phyloP scores from a whole-genome alignment of 2,329 filamentous ascomycete species.

The Pleurostoma richardsiae region DNA sequence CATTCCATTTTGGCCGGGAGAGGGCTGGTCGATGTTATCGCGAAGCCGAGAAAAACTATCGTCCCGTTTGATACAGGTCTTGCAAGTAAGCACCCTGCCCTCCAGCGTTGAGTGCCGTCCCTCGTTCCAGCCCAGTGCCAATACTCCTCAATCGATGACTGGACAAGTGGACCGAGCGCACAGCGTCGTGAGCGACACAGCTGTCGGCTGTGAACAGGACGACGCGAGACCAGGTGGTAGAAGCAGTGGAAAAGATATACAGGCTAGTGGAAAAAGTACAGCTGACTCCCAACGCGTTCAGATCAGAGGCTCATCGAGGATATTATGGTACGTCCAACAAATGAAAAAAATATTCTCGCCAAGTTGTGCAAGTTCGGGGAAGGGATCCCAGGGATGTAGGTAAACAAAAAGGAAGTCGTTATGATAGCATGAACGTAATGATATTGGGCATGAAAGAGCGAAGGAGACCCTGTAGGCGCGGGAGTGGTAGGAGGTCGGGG shows the following conservation, averaged over 20 bases:
- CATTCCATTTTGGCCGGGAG: conserved; percentile 61
- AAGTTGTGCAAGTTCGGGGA: conserved; percentile 21
- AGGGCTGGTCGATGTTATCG: neutral
- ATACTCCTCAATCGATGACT: too few species aligned
- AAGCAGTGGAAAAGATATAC: neutral
- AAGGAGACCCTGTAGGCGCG: neutral
- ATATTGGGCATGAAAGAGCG: neutral
- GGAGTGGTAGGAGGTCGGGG: neutral
- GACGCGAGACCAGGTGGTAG: too few species aligned
- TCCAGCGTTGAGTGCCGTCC: too few species aligned
- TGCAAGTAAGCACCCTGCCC: too few species aligned
- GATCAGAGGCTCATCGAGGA: conserved; percentile 40
- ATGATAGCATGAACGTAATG: conserved; percentile 8
- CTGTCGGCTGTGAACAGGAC: too few species aligned
- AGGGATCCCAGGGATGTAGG: conserved; percentile 18
- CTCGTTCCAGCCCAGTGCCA: too few species aligned
- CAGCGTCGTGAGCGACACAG: too few species aligned
- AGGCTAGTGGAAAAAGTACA: conserved; percentile 13
- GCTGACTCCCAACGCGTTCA: conserved; percentile 36
- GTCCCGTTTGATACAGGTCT: too few species aligned
- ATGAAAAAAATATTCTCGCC: conserved; percentile 24
- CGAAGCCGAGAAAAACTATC: too few species aligned
- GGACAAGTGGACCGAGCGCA: too few species aligned
- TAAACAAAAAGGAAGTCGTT: conserved; percentile 22
- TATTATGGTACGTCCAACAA: conserved; percentile 30